Base-by-base conservation (phyloP, 2,329 filamentous ascomycete species). In the Xylaria sp. region DNA sequence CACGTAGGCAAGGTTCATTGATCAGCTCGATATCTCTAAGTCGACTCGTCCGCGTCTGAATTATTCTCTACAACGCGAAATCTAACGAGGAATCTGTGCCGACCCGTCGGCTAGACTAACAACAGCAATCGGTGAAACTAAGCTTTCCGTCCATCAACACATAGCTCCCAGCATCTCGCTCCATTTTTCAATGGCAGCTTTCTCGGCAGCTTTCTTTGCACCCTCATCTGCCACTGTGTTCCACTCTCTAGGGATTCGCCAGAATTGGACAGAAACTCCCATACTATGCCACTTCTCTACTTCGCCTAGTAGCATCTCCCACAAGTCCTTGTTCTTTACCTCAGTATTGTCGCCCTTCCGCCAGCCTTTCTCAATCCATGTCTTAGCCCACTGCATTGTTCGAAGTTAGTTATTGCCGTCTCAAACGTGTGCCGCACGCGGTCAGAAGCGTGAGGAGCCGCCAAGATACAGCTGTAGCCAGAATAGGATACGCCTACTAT, bases 261-360 rank as follows among this genome's bases (percentile, higher is more conserved):
- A 87, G 70, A 88, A 82, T 39, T 77, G 67, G 14, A 86, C 76
- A 5, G 72, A 63, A 30, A 85, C 47, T 0, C 79, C 80, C 0
- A 53, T 0, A 0, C 75, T 70, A 3, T 77, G 27, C 60, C 45
- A 71, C 56, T 53, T 70, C 67, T 84, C 81, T 1, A 81, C 67
- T 59, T 83, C 79, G 0, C 79, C 79, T 11, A 86, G 75, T 2
- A 88, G 74, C 14, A 75, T 68, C 72, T 86, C 76, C 85, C 87
- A 89, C 32, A 88, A 68, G 65, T 89, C 85, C 65, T 73, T 77
- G 65, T 88, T 88, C 74, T 83, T 82, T 45, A 88, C 83, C 0
- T 71, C 65, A 0, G 17, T 69, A 0, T 78, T 75, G 1, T 58
- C 68, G 1, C 57, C 67, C 7, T 76, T 84, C 68, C 47, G 79